Conservation (phyloP, 2,329 filamentous ascomycete genomes). For the Epichloe aotearoae region DNA sequence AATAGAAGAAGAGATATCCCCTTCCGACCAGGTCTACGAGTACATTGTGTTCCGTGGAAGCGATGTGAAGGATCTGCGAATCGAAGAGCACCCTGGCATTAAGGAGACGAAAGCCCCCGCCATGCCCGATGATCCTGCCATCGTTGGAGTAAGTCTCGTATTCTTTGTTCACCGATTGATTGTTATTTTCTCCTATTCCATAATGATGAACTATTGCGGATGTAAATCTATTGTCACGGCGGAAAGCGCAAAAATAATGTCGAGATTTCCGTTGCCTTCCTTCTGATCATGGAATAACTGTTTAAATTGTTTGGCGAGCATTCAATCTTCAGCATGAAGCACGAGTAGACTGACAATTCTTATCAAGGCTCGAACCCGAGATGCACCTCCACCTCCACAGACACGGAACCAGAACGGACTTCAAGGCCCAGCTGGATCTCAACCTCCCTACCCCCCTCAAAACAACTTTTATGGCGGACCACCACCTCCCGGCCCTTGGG, state of each 20-base stretch:
- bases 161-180: constrained; percentile 1
- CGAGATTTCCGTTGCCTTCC: constrained; percentile 99
- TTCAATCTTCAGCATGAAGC: neutral
- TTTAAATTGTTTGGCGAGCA: constrained; percentile 6
- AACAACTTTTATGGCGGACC: constrained; percentile 35
- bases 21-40: constrained; percentile 84
- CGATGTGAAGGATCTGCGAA: constrained; percentile 94
- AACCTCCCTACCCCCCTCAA: constrained; percentile 28
- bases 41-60: constrained; percentile 98
- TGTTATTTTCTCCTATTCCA: constrained; percentile 17
- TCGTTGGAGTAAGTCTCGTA: constrained; percentile 73
- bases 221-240: constrained; percentile 73
- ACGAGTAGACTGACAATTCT: constrained; percentile 11
- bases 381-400: constrained; percentile 18
- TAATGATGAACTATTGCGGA: constrained; percentile 94
- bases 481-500: constrained; percentile 42
- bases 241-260: constrained; percentile 93
- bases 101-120: constrained; percentile 64
- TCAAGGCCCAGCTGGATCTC: constrained; percentile 25
- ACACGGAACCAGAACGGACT: constrained; percentile 17
- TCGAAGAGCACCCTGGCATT: constrained; percentile 67
- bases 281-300: constrained; percentile 55
- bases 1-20: constrained; percentile 67
- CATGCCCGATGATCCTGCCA: constrained; percentile 89
- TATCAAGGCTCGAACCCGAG: constrained; percentile 27